A percentile compares a stretch with the other conserved stretches of the same genome.
Conservation (phyloP, 768 basidiomycete genomes). For the Amanita rimosa region DNA sequence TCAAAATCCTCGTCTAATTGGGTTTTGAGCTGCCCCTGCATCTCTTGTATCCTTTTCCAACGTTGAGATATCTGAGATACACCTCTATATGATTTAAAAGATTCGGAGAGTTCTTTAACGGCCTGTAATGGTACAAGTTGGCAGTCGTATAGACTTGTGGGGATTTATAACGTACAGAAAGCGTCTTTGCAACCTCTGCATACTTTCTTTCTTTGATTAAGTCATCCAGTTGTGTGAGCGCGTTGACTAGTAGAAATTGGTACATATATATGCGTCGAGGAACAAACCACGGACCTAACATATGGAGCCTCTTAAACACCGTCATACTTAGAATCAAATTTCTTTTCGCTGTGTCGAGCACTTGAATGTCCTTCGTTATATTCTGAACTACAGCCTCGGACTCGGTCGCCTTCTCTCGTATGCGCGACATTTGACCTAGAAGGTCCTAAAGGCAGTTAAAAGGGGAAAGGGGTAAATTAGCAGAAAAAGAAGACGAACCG, state of each 20-base stretch:
- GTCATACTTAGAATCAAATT: conserved; percentile 89
- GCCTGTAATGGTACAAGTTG: conserved; percentile 36
- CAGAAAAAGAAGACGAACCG: conserved; percentile 35
- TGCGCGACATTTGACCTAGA: conserved; percentile 89
- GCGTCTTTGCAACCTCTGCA: conserved; percentile 69
- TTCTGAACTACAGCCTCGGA: conserved; percentile 92
- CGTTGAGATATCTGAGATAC: conserved; percentile 70
- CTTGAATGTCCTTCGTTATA: conserved; percentile 95
- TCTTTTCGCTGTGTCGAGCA: conserved; percentile 86
- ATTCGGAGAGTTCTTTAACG: conserved; percentile 72
- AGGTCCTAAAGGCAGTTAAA: conserved; percentile 51
- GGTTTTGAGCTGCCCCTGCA: conserved; percentile 72
- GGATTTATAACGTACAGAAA: conserved; percentile 37
- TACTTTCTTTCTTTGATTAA: conserved; percentile 73
- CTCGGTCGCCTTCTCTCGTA: conserved; percentile 93
- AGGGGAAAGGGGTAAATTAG: background rate
- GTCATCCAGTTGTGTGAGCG: conserved; percentile 70
- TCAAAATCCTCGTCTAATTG: conserved; percentile 89
- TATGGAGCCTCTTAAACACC: conserved; percentile 79
- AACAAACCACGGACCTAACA: conserved; percentile 60
- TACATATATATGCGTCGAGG: background rate
- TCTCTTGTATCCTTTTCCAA: conserved; percentile 69
- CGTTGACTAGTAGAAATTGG: conserved; percentile 49
- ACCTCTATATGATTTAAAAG: conserved; percentile 71
- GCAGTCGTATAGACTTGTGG: background rate